Evolutionary conservation across 2,329 filamentous ascomycete species (phyloP), one percentile per base, ranked within the genome.

Genomic region (Davidsoniella virescens): DNA sequence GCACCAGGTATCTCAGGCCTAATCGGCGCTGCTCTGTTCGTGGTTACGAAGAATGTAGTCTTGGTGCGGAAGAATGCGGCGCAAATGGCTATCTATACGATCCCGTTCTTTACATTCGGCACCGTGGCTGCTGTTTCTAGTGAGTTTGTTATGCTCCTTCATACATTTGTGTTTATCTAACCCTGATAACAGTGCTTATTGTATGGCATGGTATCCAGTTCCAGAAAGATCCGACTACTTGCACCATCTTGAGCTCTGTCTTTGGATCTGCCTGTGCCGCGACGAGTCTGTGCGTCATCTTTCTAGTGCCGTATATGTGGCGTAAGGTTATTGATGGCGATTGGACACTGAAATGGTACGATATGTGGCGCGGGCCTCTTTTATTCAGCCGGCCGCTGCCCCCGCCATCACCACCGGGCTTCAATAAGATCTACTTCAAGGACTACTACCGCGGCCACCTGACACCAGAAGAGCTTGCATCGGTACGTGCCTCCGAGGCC

Each of bases 251-350:
- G 0, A 26, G 64, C 44, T 57, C 60, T n/a, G 49, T 67, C 43
- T 66, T 71, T 38, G 62, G 76, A 44, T 64, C 64, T 37, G 64
- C 69, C 12, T 67, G 69, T 26, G 60, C 58, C 1, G 70, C 63
- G 25, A 65, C 68, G 3, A 62, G 64, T 1, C 46, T 67, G 2
- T 55, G 76, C 8, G 61, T 70, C 25, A 52, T 68, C 42, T 76
- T 76, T 57, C 62, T 76, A 52, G 62, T 77, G 5, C 73, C 74
- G 1, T 77, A 67, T 54, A 61, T 76, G 25, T 67, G 73, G 60
- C 65, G 68, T 29, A 65, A 67, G 23, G 66, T 76, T 16, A 61
- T 74, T 54, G 62, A 65, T 44, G 67, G 73, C 39, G 73, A 77
- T 56, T 73, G 70, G 66, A 65, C 67, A 14, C 58, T 76, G 5